Conservation (phyloP, 2,329 filamentous ascomycete genomes). For the Helicocarpus griseus region DNA sequence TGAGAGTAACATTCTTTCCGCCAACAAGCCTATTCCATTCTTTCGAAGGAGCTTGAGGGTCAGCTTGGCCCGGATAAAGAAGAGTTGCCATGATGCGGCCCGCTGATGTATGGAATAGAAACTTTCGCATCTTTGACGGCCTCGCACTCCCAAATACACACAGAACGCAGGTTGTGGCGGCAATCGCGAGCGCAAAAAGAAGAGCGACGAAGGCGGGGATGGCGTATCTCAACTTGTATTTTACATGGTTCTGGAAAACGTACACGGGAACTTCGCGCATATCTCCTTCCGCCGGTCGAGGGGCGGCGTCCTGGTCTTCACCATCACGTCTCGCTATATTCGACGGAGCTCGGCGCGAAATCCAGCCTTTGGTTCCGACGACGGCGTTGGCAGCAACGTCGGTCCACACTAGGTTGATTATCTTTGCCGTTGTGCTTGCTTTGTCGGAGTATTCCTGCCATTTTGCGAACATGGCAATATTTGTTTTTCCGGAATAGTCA, state of each 20-base stretch:
- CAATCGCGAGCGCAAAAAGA: constrained; percentile 41
- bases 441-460: constrained; percentile 31
- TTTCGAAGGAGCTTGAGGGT: constrained; percentile 8
- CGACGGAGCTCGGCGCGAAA: not conserved
- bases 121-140: constrained; percentile 9
- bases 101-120: constrained; percentile 9
- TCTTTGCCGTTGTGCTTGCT: constrained; percentile 20
- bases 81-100: constrained; percentile 11
- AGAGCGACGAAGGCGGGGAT: constrained; percentile 38
- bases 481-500: constrained; percentile 29
- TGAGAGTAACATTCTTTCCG: constrained; percentile 6
- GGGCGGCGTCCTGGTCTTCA: constrained; percentile 30
- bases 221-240: constrained; percentile 14
- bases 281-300: constrained; percentile 26
- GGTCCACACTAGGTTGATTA: constrained; percentile 39
- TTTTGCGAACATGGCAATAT: constrained; percentile 32
- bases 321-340: constrained; percentile 15
- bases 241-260: constrained; percentile 7
- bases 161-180: constrained; percentile 22
- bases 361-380: constrained; percentile 26
- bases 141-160: constrained; percentile 18
- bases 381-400: constrained; percentile 36
- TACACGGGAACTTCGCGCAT: constrained; percentile 21
- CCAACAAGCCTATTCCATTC: constrained; percentile 8
- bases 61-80: constrained; percentile 9